Percentiles rank a stretch among this genome's conserved stretches.
Conservation (phyloP, 75 land plant species). For the Selaginella tamariscina region DNA sequence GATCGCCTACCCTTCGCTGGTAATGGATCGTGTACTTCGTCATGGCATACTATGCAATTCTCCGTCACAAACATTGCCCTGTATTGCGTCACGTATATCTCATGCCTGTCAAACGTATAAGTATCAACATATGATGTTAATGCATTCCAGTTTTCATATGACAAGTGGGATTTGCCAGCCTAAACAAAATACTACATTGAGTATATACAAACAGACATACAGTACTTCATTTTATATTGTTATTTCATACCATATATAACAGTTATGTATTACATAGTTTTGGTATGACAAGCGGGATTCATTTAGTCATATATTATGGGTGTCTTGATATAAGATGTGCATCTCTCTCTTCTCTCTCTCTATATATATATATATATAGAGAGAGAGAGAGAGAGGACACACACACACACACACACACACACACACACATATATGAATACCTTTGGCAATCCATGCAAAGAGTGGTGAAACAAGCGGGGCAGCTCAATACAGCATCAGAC, state of each 20-base stretch:
- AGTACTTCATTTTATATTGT: background rate
- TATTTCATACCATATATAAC: no score
- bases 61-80: conserved; percentile 81
- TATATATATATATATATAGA: no score
- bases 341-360: background rate
- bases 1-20: background rate
- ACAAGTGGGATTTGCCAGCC: background rate
- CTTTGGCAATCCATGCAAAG: conserved; percentile 85
- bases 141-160: background rate
- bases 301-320: no score
- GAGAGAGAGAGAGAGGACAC: no score
- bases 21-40: conserved; percentile 16
- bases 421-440: no score
- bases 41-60: conserved; percentile 54
- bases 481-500: conserved; percentile 84
- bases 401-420: background rate
- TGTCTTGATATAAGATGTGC: no score
- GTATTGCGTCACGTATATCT: conserved; percentile 69
- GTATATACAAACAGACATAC: background rate
- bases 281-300: no score
- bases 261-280: no score
- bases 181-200: conserved; percentile 7
- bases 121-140: background rate
- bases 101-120: conserved; percentile 45
- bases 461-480: conserved; percentile 86